phyloP scores from a whole-genome alignment of 495 filamentous ascomycete genomes.

The Sordaria brevicollis region DNA sequence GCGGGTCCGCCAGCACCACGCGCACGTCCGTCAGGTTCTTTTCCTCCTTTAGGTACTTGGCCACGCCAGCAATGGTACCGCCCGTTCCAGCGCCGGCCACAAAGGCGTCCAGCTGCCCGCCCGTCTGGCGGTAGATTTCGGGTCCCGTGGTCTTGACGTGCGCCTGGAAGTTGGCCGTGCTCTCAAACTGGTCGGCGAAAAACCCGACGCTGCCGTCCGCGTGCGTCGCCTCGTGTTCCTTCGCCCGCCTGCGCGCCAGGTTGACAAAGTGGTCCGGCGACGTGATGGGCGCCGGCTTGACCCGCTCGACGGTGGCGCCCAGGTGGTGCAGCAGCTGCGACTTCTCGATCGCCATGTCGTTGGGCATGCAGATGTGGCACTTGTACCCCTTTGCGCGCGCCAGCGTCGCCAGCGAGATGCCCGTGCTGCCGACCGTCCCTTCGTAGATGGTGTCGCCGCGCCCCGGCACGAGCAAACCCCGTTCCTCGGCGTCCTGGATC shows the following conservation, averaged over 20 bases:
- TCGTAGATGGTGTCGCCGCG: conserved; percentile 93
- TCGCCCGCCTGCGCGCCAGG: conserved; percentile 66
- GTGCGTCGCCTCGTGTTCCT: conserved; percentile 46
- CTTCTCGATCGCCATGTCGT: conserved; percentile 85
- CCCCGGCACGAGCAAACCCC: conserved; percentile 64
- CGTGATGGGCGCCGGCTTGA: conserved; percentile 83
- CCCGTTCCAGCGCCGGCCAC: conserved; percentile 94
- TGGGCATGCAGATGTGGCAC: conserved; percentile 94
- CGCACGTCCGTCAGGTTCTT: conserved; percentile 36
- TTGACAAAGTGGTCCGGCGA: conserved; percentile 93
- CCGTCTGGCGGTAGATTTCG: conserved; percentile 74
- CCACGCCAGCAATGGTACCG: conserved; percentile 83
- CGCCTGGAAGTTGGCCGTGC: conserved; percentile 71
- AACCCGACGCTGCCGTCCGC: conserved; percentile 52
- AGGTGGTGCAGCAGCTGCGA: conserved; percentile 79
- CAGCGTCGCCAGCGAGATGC: conserved; percentile 85
- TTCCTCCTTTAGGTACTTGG: conserved; percentile 65
- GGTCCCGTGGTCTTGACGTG: conserved; percentile 79
- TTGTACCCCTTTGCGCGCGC: conserved; percentile 81
- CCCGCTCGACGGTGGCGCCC: conserved; percentile 80
- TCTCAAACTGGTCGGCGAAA: conserved; percentile 97
- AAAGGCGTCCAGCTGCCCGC: conserved; percentile 73
- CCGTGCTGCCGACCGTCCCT: conserved; percentile 89
- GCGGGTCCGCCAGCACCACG: conserved; percentile 85
- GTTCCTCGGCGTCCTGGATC: conserved; percentile 72